A percentile compares a stretch with the other conserved stretches of the same genome.
phyloP scores from a whole-genome alignment of 768 basidiomycete genomes.

The Solioccasus polychromus region DNA sequence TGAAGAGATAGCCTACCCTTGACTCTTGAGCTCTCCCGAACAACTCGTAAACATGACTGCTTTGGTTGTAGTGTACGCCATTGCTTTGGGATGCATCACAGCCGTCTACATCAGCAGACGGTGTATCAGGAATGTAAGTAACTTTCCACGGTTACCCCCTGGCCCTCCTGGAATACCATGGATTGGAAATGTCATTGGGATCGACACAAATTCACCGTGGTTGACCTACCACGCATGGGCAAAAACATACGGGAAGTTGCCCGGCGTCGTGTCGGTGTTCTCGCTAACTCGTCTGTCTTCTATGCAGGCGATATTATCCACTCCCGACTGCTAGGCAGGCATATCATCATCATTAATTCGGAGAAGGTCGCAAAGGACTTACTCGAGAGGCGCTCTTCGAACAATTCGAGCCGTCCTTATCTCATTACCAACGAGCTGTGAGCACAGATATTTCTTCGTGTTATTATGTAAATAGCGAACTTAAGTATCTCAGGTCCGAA shows the following conservation, averaged over 20 bases:
- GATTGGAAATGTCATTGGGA: neutral
- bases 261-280: neutral
- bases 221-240: neutral
- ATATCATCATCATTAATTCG: constrained; percentile 8
- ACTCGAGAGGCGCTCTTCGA: neutral
- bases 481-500: neutral
- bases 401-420: neutral
- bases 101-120: too few species aligned
- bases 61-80: too few species aligned
- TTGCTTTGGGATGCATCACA: too few species aligned
- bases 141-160: neutral
- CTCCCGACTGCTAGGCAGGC: neutral
- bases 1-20: too few species aligned
- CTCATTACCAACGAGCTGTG: neutral
- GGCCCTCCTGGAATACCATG: constrained; percentile 2
- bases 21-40: too few species aligned
- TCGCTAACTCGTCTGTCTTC: neutral
- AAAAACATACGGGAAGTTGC: constrained; percentile 4
- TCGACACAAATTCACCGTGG: neutral
- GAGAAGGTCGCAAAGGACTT: neutral
- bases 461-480: neutral
- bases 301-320: constrained; percentile 9
- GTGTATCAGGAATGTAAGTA: too few species aligned
- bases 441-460: neutral
- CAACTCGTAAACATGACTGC: too few species aligned